Evolutionary conservation across 83 land plant genomes (phyloP).

Genomic region (Diphasiastrum complanatum): DNA sequence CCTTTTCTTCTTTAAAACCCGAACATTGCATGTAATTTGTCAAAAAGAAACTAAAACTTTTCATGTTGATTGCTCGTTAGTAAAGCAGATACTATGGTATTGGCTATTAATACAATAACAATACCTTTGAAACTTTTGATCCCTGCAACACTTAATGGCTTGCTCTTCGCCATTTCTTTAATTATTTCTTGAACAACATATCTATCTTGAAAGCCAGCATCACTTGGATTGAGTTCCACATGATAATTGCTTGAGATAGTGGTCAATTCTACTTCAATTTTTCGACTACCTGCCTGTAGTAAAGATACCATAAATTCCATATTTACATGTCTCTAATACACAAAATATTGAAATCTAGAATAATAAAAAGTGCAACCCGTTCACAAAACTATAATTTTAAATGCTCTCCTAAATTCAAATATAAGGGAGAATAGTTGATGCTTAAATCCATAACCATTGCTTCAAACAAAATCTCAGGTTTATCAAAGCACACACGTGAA

Average conservation of each 20-base stretch:
- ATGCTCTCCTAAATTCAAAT: too few species aligned
- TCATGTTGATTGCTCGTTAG: too few species aligned
- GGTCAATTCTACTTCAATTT: constrained; percentile 78
- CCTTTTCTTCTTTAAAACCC: too few species aligned
- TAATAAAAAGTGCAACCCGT: too few species aligned
- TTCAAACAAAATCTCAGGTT: too few species aligned
- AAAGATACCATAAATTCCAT: neutral
- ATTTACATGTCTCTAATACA: neutral
- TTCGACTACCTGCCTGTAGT: constrained; percentile 75
- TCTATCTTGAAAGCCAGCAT: constrained; percentile 96
- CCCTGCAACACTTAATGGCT: constrained; percentile 85
- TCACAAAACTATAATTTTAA: too few species aligned
- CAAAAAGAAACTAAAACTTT: neutral
- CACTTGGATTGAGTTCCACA: constrained; percentile 89
- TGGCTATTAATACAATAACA: neutral
- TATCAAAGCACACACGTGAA: too few species aligned
- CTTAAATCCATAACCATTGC: too few species aligned
- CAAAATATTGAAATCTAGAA: neutral
- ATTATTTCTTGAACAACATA: constrained; percentile 94
- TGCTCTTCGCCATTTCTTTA: constrained; percentile 94
- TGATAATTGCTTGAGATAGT: constrained; percentile 85
- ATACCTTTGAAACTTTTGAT: constrained; percentile 87
- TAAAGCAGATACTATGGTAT: neutral
- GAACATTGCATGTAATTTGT: neutral
- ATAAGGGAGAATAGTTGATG: too few species aligned